Percentiles rank a stretch among this genome's conserved stretches.
phyloP scores from a whole-genome alignment of 129 eudicot species.

The Helianthus annuus region HanXRQr2.0-SUNRISE NC_035435.2:155192168-155192667 shows the following conservation, averaged over 20 bases:
- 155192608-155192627: no score
- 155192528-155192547: no score
- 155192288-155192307: constrained; percentile 75
- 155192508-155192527: no score
- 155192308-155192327: constrained; percentile 90
- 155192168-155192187: constrained; percentile 85
- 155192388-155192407: not conserved
- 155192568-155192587: no score
- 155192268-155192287: constrained; percentile 76
- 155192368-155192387: not conserved
- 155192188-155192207: constrained; percentile 80
- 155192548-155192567: no score
- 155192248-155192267: constrained; percentile 77
- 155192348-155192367: constrained; percentile 7
- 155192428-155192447: no score
- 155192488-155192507: no score
- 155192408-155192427: not conserved
- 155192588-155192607: no score
- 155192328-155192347: constrained; percentile 18
- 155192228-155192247: constrained; percentile 69
- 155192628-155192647: no score
- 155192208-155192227: constrained; percentile 68
- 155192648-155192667: no score
- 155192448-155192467: not conserved
- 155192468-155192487: not conserved